phyloP scores from a whole-genome alignment of 441 rosid species.

The Euphorbia schlechtendalii region DNA sequence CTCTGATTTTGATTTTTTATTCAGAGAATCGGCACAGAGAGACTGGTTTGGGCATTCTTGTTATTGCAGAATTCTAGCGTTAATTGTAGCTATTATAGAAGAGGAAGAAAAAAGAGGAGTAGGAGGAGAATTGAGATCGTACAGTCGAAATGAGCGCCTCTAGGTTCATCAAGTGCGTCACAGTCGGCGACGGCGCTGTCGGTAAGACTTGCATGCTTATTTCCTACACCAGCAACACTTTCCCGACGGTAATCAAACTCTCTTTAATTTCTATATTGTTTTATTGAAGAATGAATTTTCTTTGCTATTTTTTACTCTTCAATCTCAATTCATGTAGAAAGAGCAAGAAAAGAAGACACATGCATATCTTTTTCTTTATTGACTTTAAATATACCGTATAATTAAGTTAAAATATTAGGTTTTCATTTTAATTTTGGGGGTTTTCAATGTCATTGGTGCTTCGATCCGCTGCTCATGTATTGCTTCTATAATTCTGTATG shows the following conservation, averaged over 20 bases:
- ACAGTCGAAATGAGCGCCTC: constrained; percentile 71
- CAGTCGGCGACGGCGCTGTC: constrained; percentile 96
- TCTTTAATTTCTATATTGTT: neutral
- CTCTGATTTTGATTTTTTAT: neutral
- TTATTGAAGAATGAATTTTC: neutral
- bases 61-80: neutral
- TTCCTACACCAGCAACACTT: no score
- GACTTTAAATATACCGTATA: neutral
- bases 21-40: neutral
- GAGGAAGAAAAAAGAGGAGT: constrained; percentile 1
- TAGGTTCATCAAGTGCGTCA: constrained; percentile 91
- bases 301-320: constrained; percentile 1
- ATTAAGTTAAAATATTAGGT: neutral
- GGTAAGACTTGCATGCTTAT: constrained; percentile 96
- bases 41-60: neutral
- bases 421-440: neutral
- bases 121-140: no score
- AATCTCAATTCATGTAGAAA: neutral
- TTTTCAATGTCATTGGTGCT: neutral
- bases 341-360: neutral
- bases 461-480: neutral
- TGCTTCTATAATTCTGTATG: neutral
- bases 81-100: neutral
- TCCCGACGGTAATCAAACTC: constrained; percentile 58
- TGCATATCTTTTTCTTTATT: neutral